A percentile compares a stretch with the other conserved stretches of the same genome.
phyloP scores from a whole-genome alignment of 768 basidiomycete genomes.

The Suillus subaureus region DNA sequence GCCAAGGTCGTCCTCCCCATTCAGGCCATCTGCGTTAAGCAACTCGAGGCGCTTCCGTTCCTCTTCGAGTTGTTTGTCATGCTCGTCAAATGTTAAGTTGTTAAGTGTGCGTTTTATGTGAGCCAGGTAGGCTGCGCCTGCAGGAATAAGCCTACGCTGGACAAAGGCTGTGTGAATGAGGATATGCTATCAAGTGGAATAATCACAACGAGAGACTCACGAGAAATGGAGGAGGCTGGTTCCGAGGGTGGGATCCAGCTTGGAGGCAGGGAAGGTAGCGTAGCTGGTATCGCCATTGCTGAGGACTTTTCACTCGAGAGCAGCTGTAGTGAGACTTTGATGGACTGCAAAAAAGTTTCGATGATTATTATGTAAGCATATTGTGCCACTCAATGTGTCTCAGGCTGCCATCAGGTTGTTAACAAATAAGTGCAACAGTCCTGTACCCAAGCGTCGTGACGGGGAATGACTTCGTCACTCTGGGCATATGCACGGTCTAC shows the following conservation, averaged over 20 bases:
- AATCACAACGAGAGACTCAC: conserved; percentile 19
- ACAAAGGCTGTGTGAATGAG: conserved; percentile 36
- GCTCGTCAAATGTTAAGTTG: conserved; percentile 78
- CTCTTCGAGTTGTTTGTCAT: conserved; percentile 69
- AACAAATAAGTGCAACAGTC: not conserved
- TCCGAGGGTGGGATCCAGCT: conserved; percentile 23
- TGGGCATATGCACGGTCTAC: not conserved
- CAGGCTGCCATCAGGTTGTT: not conserved
- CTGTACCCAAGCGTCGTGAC: not conserved
- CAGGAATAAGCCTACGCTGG: conserved; percentile 68
- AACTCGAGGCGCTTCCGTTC: conserved; percentile 53
- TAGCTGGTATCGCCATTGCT: conserved; percentile 27
- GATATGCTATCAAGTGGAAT: conserved; percentile 8
- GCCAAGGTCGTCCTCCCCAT: conserved; percentile 81
- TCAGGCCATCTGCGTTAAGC: conserved; percentile 48
- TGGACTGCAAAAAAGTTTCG: conserved; percentile 9
- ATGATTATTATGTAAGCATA: conserved; percentile 5
- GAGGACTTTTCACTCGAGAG: not conserved
- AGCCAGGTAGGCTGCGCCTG: conserved; percentile 85
- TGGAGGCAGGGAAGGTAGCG: conserved; percentile 29
- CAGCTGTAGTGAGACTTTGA: not conserved
- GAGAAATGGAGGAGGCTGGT: conserved; percentile 24
- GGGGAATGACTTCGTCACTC: not conserved
- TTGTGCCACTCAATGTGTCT: no score
- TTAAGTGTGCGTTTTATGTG: conserved; percentile 78